phyloP scores from a whole-genome alignment of 2,329 filamentous ascomycete genomes.

The Aspergillus sp. region DNA sequence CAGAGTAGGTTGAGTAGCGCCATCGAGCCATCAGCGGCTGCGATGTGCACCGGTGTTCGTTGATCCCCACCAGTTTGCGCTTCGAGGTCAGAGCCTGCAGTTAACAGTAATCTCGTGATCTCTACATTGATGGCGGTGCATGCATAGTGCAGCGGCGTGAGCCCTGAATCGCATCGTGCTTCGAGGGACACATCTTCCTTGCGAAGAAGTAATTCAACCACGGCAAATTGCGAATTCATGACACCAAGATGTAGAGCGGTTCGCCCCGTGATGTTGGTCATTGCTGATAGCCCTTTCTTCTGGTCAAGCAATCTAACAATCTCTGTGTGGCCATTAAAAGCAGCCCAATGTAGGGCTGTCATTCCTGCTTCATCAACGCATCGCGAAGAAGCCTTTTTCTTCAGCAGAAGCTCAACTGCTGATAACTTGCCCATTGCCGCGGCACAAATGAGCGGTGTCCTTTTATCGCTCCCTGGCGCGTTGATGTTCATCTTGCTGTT shows the following conservation, averaged over 20 bases:
- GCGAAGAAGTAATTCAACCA: constrained; percentile 32
- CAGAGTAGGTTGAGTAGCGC: constrained; percentile 26
- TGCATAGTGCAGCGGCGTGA: constrained; percentile 34
- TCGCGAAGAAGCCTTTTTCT: constrained; percentile 23
- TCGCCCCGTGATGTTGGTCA: constrained; percentile 23
- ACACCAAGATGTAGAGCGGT: constrained; percentile 32
- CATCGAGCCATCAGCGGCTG: constrained; percentile 22
- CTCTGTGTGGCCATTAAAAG: constrained; percentile 33
- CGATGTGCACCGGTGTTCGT: constrained; percentile 30
- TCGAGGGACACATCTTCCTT: constrained; percentile 22
- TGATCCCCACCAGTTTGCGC: constrained; percentile 20
- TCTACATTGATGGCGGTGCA: constrained; percentile 25
- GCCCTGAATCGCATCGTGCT: constrained; percentile 20
- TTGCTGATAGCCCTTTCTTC: constrained; percentile 21
- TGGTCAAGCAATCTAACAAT: constrained; percentile 27
- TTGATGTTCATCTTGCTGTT: constrained; percentile 28
- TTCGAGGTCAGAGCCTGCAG: constrained; percentile 28
- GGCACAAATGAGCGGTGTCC: constrained; percentile 32
- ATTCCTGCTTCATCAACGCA: constrained; percentile 27
- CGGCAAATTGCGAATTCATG: constrained; percentile 29
- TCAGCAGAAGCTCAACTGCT: constrained; percentile 24
- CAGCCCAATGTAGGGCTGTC: constrained; percentile 35
- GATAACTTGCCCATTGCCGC: constrained; percentile 23
- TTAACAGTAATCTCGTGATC: constrained; percentile 27
- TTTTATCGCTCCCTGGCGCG: constrained; percentile 22